Evolutionary conservation across 108 stramenopile genomes (phyloP).

Genomic region (Cyclotella choctawhatcheeana): DNA sequence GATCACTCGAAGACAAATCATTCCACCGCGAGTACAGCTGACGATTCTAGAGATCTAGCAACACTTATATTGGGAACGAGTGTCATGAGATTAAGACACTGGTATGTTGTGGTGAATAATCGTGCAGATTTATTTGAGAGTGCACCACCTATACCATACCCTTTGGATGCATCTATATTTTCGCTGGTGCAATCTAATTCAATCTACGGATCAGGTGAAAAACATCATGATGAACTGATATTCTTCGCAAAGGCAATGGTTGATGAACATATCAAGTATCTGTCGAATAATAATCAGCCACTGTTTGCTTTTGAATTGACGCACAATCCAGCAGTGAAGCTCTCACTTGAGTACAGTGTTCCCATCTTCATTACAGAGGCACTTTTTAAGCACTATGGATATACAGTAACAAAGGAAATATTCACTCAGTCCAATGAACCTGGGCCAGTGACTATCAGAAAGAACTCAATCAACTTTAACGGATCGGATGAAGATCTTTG

Average conservation of each 20-base stretch:
- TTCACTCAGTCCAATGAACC: slow-evolving; percentile 28
- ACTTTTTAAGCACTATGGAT: slow-evolving; percentile 41
- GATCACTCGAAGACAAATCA: too few species aligned
- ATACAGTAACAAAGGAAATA: slow-evolving; percentile 23
- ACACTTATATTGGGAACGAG: slow-evolving; percentile 48
- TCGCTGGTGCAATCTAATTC: not conserved
- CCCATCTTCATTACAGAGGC: slow-evolving; percentile 33
- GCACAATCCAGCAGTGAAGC: slow-evolving; percentile 13
- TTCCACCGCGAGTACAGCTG: slow-evolving; percentile 7
- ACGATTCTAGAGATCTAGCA: slow-evolving; percentile 21
- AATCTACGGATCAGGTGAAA: not conserved
- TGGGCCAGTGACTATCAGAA: slow-evolving; percentile 46
- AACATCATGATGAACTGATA: slow-evolving; percentile 7
- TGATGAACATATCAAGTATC: slow-evolving; percentile 34
- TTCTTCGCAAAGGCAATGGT: slow-evolving; percentile 30
- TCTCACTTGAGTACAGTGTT: slow-evolving; percentile 40
- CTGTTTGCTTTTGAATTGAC: not conserved
- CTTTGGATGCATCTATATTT: slow-evolving; percentile 27
- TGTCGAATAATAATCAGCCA: slow-evolving; percentile 8
- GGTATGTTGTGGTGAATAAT: slow-evolving; percentile 18
- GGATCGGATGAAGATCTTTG: slow-evolving; percentile 43
- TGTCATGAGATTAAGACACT: slow-evolving; percentile 53
- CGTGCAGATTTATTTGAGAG: not conserved
- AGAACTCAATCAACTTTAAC: slow-evolving; percentile 43
- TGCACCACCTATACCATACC: slow-evolving; percentile 35